Base-by-base conservation (phyloP, 176 grass and related monocot genomes). In the Aechmea fasciata region DNA sequence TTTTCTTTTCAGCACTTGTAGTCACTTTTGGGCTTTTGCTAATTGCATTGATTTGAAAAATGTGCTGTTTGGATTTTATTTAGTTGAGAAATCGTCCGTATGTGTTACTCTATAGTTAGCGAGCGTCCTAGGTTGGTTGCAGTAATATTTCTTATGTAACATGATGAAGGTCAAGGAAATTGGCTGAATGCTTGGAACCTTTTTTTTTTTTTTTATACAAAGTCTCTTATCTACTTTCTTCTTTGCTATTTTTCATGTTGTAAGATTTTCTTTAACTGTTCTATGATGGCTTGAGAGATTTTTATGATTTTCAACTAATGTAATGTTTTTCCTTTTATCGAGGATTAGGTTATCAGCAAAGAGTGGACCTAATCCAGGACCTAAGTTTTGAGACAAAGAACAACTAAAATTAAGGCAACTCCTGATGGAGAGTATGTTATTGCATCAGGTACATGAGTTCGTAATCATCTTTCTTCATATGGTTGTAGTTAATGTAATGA, bases 341-440 rank as follows among this genome's bases (percentile, higher is more conserved):
- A 74, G 66, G 2, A 68, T 23, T 64, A 96, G 93, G 90, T 73
- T 87, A 90, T 67, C 83, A 80, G 23, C 70, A 83, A 67, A 72
- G 93, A 55, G 51, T 96, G 70, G 93, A 96, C 72, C 83, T 92
- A 48, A 92, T 96, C 47, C 89, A 92, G 13, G 89, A 97, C 79
- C 83, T 97, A 47, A 83, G 79, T 79, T 90, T 97, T 29, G 86
- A 97, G 70, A 92, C 83, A n/a, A n/a, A 1, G 84, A 49, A 83
- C 86, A 41, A 92, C 79, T 13, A 91, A 77, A 79, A 87, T 90
- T 78, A 90, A 87, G 64, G 81, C 83, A 23, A 83, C 88, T 55
- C 83, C 86, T 10, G 83, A 92, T 71, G 88, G 79, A 18, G 73
- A 96, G 15, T 96, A 81, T 29, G 81, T 96, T 10, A 92, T 92